Base-by-base conservation (phyloP, 2,329 filamentous ascomycete species). In the Penicillium sp. region DNA sequence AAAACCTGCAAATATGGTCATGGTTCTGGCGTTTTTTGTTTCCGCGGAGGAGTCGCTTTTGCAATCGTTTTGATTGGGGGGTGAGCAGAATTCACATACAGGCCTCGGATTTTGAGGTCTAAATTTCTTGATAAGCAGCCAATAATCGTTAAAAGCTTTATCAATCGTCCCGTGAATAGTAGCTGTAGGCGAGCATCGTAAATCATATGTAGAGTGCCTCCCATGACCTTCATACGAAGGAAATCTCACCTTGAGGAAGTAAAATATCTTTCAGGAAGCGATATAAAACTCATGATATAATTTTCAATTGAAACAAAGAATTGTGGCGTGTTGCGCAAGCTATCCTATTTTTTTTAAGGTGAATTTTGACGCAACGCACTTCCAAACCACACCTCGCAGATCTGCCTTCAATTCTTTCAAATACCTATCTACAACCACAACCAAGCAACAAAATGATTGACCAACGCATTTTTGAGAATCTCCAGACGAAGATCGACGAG, bases 401-500 rank as follows among this genome's bases (percentile, higher is more conserved):
- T 37, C 41, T 37, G 25, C 35, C 55, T 56, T 51, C 41, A 54
- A 43, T 40, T 35, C 49, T 58, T 56, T 55, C 57, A 38, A 31
- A 51, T 51, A 50, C 42, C 58, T 27, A 38, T 37, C 45, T 49
- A 38, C 45, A 49, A 31, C 33, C 41, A 42, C 50, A 54, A 47
- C 38, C 23, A 35, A 48, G 45, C 46, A 23, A 65, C 55, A 78
- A 77, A 56, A 85, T 89, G 82, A 86, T 94, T 69, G 88, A 95
- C 73, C 88, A 90, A 59, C 83, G 84, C 64, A 90, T 97, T 74
- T 97, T 97, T 76, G 86, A 92, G 71, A 84, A 89, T 67, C 87
- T 99, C 61, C 93, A 97, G 77, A 80, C 84, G 58, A 93, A 93
- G 75, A 91, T 97, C 68, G 94, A 97, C 67, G 89, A 95, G 75